A percentile compares a stretch with the other conserved stretches of the same genome.
Evolutionary conservation across 2,329 filamentous ascomycete genomes (phyloP).

Genomic region (Canariomyces notabilis): DNA sequence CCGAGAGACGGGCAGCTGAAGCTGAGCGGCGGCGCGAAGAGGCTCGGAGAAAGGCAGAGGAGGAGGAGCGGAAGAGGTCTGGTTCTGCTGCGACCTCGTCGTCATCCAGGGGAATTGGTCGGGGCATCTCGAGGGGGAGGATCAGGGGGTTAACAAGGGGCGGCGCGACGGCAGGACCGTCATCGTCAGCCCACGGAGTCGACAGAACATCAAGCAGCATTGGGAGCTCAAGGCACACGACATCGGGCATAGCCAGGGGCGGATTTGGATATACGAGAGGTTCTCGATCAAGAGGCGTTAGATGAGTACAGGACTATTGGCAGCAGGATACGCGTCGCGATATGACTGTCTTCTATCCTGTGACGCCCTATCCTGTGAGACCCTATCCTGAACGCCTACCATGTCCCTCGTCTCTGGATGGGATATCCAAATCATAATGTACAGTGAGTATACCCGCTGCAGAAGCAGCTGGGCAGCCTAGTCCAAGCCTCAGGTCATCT

Average conservation of each 20-base stretch:
- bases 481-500: conserved; percentile 39
- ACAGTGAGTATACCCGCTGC: not conserved
- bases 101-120: conserved; percentile 14
- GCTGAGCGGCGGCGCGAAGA: conserved; percentile 74
- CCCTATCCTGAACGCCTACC: conserved; percentile 1
- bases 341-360: not conserved
- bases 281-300: conserved; percentile 43
- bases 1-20: conserved; percentile 69
- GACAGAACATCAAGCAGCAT: conserved; percentile 28
- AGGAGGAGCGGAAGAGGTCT: conserved; percentile 49
- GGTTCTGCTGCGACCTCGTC: conserved; percentile 31
- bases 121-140: conserved; percentile 20
- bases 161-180: conserved; percentile 7
- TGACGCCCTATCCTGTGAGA: not conserved
- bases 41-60: conserved; percentile 57
- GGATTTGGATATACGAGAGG: conserved; percentile 46
- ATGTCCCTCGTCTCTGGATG: too few relatives aligned
- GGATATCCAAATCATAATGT: not conserved
- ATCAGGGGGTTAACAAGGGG: conserved; percentile 14
- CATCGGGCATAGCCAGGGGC: conserved; percentile 40
- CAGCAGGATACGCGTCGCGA: too few relatives aligned
- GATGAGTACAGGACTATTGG: not conserved
- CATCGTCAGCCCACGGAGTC: conserved; percentile 17
- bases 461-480: conserved; percentile 29
- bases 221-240: conserved; percentile 31